Evolutionary conservation across 345 rosid genomes (phyloP).

Genomic region (Boechera stricta): DNA sequence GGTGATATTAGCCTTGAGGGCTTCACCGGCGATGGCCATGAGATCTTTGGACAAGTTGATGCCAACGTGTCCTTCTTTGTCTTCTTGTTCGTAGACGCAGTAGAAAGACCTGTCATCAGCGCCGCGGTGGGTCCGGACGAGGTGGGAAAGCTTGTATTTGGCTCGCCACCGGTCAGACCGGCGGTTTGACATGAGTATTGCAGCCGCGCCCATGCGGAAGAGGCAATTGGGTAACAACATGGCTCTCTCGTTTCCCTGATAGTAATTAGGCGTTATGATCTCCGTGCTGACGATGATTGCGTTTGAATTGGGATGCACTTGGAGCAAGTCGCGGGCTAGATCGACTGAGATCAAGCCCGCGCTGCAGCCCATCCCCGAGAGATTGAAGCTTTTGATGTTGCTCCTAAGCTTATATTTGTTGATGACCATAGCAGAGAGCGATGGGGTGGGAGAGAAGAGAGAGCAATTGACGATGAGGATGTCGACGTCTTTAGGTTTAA

Average conservation of each 20-base stretch:
- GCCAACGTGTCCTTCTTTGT: conserved; percentile 68
- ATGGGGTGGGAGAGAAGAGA: conserved; percentile 76
- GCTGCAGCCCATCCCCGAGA: conserved; percentile 87
- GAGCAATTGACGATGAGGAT: conserved; percentile 80
- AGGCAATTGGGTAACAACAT: conserved; percentile 84
- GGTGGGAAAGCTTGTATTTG: conserved; percentile 70
- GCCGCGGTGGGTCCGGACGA: conserved; percentile 81
- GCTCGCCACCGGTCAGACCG: conserved; percentile 61
- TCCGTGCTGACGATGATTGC: conserved; percentile 75
- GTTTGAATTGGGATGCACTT: conserved; percentile 69
- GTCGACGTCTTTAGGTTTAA: conserved; percentile 68
- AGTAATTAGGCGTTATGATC: conserved; percentile 75
- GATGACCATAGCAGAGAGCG: conserved; percentile 78
- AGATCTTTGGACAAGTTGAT: conserved; percentile 71
- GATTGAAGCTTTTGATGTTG: conserved; percentile 78
- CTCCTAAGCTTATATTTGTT: conserved; percentile 80
- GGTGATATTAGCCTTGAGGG: conserved; percentile 77
- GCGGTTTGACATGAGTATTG: conserved; percentile 72
- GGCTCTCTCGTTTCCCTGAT: conserved; percentile 73
- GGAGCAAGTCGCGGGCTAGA: conserved; percentile 75
- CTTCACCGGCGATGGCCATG: conserved; percentile 86
- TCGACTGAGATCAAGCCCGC: conserved; percentile 76
- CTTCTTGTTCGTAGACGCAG: conserved; percentile 76
- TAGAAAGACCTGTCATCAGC: conserved; percentile 71
- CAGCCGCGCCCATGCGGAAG: conserved; percentile 83